Evolutionary conservation across 2,329 filamentous ascomycete species (phyloP), one percentile per base, ranked within the genome.

Genomic region (Alternaria sp.): DNA sequence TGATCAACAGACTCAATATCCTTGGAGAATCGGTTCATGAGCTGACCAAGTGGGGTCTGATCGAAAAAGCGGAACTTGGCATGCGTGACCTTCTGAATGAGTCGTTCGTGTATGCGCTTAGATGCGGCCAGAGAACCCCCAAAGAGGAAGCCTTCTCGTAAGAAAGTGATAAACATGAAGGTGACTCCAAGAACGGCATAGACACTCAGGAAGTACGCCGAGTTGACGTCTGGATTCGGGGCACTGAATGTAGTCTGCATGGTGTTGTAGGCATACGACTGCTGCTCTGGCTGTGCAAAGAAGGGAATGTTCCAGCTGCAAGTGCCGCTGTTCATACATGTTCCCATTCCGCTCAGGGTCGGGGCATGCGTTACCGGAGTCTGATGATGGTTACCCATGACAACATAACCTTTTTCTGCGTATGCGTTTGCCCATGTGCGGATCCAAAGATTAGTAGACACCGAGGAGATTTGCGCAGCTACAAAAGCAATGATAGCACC

Each of bases 1-100:
- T 99, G 95, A 68, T 99, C 95, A 21, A 99, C 85, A 10, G 93
- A 88, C 76, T 99, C 93, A 13, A 99, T 86, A 76, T 99, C 95
- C 78, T 98, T 98, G 76, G 94, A 98, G 80, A 99, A 99, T 21
- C 95, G 88, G 78, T 99, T 99, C 89, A 98, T 98, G 71, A 99
- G 84, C 78, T 97, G 94, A 11, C 95, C 95, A 0, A 98, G 85
- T 2, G 95, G 95, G 0, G 95, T 99, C 1, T 94, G 90, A 72
- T 99, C 95, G 72, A 99, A 99, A 81, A 99, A 99, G 74, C 91
- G 93, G 83, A 99, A 98, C 75, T 93, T 94, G 29, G 95, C 95
- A 66, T 93, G 88, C 13, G 92, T 90, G 24, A 99, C 88, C 1
- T 90, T 84, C 28, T 86, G 84, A 75, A 99, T 90, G 54, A 99